Base-by-base conservation (phyloP, 2,329 filamentous ascomycete species). In the Phoma herbarum region DNA sequence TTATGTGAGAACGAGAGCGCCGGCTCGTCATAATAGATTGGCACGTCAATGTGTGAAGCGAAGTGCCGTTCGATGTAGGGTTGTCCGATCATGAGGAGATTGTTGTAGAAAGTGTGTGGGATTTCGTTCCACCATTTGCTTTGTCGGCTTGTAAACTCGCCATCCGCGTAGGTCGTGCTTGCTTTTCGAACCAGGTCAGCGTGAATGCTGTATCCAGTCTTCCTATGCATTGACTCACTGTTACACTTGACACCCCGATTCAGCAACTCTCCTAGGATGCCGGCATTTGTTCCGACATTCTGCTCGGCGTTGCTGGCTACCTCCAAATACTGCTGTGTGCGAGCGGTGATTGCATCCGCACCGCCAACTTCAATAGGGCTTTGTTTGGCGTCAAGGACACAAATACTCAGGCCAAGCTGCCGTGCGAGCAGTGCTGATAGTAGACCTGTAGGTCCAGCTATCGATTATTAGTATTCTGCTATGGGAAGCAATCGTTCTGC, bases 11-110 rank as follows among this genome's bases (percentile, higher is more conserved):
- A 71, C 2, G 62, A 70, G 0, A 64, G 61, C 2, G 79, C 80
- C 1, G 72, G 72, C 41, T 82, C 79, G 16, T 70, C 66, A 57
- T 81, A 82, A 45, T 71, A 65, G 5, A 83, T 70, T 0, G 61
- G 53, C 0, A 70, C 0, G 31, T 71, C 69, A 0, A 83, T 71
- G 8, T 73, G 70, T 1, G 60, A 60, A n/a, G 70, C 63, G n/a
- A 83, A 69, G 0, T 76, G 68, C 4, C 70, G 65, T 62, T 83
- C 82, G 0, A 83, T 74, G 10, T 78, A 78, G 0, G 81, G 78
- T 60, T 83, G 82, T 5, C 81, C 81, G 49, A 83, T 79, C 81
- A 83, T 83, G 43, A 83, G 73, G 22, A 83, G 83, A 61, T 82
- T 82, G 60, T 78, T 81, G 65, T 81, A 80, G 22, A 79, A 33